phyloP scores from a whole-genome alignment of 495 filamentous ascomycete species.

The Rhizodiscina lignyota region DNA sequence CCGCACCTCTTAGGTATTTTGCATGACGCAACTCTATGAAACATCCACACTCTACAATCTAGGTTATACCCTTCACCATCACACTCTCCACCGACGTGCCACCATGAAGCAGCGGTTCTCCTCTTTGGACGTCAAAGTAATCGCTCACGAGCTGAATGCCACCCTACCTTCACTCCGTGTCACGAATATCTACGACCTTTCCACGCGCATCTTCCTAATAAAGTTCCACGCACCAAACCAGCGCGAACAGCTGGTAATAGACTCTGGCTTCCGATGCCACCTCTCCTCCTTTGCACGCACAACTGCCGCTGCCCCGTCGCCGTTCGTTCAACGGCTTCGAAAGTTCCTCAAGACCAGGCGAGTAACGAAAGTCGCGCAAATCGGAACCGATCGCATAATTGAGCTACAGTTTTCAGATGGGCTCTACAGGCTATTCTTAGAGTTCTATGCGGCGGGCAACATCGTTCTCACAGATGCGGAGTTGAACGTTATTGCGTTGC shows the following conservation, averaged over 20 bases:
- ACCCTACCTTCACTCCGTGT: conserved; percentile 62
- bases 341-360: conserved; percentile 78
- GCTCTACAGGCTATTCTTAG: conserved; percentile 68
- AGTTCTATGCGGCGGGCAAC: conserved; percentile 95
- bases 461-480: conserved; percentile 78
- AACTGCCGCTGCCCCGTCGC: conserved; percentile 64
- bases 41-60: too few relatives aligned
- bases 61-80: too few relatives aligned
- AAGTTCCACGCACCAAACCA: conserved; percentile 76
- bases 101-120: conserved; percentile 97
- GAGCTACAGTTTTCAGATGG: conserved; percentile 89
- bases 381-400: conserved; percentile 87
- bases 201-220: conserved; percentile 86
- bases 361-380: conserved; percentile 62
- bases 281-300: conserved; percentile 76
- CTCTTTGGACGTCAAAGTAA: conserved; percentile 80
- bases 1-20: too few relatives aligned
- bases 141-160: conserved; percentile 75
- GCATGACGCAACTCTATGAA: too few relatives aligned
- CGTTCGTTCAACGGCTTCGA: conserved; percentile 67
- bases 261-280: conserved; percentile 92
- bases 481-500: conserved; percentile 56
- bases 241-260: conserved; percentile 76
- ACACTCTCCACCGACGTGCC: too few relatives aligned
- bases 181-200: conserved; percentile 89